Conservation (phyloP, 176 grass and related monocot genomes). For the Carex kokanica region DNA sequence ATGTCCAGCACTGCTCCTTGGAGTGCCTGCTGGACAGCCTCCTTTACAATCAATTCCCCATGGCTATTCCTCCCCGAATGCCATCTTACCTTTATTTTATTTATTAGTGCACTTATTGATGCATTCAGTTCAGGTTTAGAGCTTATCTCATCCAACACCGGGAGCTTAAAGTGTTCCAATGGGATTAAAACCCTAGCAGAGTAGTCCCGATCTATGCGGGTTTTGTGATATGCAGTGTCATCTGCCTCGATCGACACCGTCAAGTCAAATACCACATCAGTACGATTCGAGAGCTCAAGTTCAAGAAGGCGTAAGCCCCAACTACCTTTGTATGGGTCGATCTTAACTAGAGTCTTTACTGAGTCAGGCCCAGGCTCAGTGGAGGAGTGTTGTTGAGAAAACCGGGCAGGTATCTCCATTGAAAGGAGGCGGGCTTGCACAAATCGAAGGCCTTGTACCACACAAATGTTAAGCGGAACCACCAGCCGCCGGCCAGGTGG, state of each 20-base stretch:
- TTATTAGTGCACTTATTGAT: conserved; percentile 85
- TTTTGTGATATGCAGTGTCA: conserved; percentile 56
- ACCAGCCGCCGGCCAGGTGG: conserved; percentile 80
- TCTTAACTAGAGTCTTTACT: conserved; percentile 52
- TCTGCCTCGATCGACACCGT: conserved; percentile 58
- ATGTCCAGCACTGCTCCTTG: conserved; percentile 94
- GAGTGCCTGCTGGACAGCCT: conserved; percentile 82
- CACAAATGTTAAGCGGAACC: conserved; percentile 90
- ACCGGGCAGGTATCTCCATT: conserved; percentile 88
- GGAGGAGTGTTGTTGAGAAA: conserved; percentile 43
- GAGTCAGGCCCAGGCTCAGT: conserved; percentile 27
- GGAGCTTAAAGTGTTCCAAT: conserved; percentile 92
- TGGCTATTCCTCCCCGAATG: conserved; percentile 93
- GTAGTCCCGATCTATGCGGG: conserved; percentile 92
- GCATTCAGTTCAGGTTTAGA: conserved; percentile 88
- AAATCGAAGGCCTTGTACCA: conserved; percentile 83
- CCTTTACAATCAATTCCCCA: conserved; percentile 94
- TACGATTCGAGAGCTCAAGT: conserved; percentile 91
- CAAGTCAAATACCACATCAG: conserved; percentile 94
- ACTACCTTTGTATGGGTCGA: conserved; percentile 87
- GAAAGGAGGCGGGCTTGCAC: conserved; percentile 80
- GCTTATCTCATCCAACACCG: conserved; percentile 94
- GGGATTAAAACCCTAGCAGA: conserved; percentile 95
- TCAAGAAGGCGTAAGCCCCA: conserved; percentile 89
- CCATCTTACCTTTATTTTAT: conserved; percentile 98